Conservation (phyloP, 2,329 filamentous ascomycete species). For the Elsinoe australis region DNA sequence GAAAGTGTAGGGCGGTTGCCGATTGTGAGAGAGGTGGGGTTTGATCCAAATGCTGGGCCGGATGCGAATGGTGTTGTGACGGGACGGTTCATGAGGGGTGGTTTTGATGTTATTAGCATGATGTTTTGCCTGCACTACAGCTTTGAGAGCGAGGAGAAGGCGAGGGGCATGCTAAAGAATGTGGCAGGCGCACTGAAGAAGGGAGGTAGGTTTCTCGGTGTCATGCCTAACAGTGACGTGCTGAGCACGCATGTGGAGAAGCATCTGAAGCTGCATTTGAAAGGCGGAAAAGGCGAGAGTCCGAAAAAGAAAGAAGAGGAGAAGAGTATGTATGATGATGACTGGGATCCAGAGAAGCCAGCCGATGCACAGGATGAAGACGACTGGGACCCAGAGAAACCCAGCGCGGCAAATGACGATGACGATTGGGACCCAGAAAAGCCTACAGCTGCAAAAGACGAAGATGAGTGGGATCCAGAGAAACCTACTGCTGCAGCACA, state of each 20-base stretch:
- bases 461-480: slow-evolving; percentile 32
- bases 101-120: slow-evolving; percentile 91
- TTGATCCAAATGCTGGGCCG: slow-evolving; percentile 62
- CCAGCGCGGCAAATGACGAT: slow-evolving; percentile 31
- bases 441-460: slow-evolving; percentile 29
- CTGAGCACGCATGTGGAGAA: slow-evolving; percentile 70
- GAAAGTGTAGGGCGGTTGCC: slow-evolving; percentile 73
- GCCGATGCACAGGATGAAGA: slow-evolving; percentile 30
- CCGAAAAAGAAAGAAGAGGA: slow-evolving; percentile 30
- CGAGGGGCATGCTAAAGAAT: slow-evolving; percentile 85
- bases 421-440: slow-evolving; percentile 40
- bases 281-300: slow-evolving; percentile 33
- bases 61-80: slow-evolving; percentile 49
- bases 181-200: slow-evolving; percentile 87
- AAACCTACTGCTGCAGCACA: slow-evolving; percentile 35
- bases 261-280: slow-evolving; percentile 51
- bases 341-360: slow-evolving; percentile 37
- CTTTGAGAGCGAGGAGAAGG: slow-evolving; percentile 86
- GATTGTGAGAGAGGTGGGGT: slow-evolving; percentile 79
- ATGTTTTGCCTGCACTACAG: slow-evolving; percentile 99
- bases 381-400: slow-evolving; percentile 27
- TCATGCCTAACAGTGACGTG: slow-evolving; percentile 94
- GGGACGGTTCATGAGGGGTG: slow-evolving; percentile 62
- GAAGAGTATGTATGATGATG: slow-evolving; percentile 24
- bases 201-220: slow-evolving; percentile 86